These are phyloP conservation scores for Cordyceps militaris DNA, from an alignment of 2,329 filamentous ascomycete genomes.

Conservation along the genomic window DNA sequence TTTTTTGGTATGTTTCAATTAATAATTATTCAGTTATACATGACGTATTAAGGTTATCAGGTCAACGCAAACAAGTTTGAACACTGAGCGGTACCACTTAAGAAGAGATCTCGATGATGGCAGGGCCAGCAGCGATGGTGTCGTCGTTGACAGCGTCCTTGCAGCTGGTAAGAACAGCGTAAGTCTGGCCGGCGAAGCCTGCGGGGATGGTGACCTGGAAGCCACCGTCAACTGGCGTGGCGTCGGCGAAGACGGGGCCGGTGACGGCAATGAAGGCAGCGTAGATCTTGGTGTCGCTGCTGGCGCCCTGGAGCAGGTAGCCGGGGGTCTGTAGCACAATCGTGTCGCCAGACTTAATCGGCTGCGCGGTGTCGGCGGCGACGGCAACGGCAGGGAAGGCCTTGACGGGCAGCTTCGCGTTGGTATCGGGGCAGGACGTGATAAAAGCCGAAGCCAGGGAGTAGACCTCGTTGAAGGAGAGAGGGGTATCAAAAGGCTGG, in stretches of 20 bases:
- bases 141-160: slow-evolving; percentile 26
- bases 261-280: slow-evolving; percentile 29
- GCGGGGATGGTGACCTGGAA: slow-evolving; percentile 16
- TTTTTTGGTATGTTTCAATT: background rate
- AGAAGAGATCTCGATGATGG: slow-evolving; percentile 23
- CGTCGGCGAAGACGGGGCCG: slow-evolving; percentile 18
- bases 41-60: background rate
- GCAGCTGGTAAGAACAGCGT: slow-evolving; percentile 28
- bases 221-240: slow-evolving; percentile 17
- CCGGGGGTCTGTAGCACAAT: slow-evolving; percentile 14
- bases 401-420: slow-evolving; percentile 53
- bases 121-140: slow-evolving; percentile 29
- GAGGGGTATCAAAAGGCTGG: slow-evolving; percentile 62
- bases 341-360: slow-evolving; percentile 17
- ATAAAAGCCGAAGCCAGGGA: slow-evolving; percentile 69
- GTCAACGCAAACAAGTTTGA: background rate
- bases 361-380: slow-evolving; percentile 22
- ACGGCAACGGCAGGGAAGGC: slow-evolving; percentile 51
- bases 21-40: background rate
- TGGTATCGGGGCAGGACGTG: slow-evolving; percentile 56
- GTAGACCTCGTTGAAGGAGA: slow-evolving; percentile 63
- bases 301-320: slow-evolving; percentile 20
- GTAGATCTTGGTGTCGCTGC: slow-evolving; percentile 21
- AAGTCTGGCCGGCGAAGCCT: slow-evolving; percentile 26
- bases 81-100: background rate